Evolutionary conservation across 257 asterid genomes (phyloP), one percentile per base, ranked within the genome.

Genomic region (Penstemon barbatus): DNA sequence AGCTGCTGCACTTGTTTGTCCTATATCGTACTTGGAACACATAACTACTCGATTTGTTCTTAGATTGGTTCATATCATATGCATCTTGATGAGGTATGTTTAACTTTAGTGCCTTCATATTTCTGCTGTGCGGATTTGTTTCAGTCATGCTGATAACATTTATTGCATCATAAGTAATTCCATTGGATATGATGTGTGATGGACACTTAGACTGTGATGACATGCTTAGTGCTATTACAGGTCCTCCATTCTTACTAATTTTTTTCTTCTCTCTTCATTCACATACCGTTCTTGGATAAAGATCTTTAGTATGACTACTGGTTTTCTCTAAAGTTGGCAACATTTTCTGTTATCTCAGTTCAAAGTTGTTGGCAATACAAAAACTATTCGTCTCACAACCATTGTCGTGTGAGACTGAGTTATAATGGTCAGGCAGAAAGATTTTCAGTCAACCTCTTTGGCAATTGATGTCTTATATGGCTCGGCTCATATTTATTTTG

Each of bases 1-100:
- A 84, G 99, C 95, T 67, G 96, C 99, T 44, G 99, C 99, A 19
- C 93, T 91, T 79, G 92, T 94, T 72, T 91, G 87, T 68, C 99
- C 99, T 19, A 94, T 91, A 76, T 84, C 99, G 43, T 89, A 85
- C 72, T 78, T 94, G 84, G 95, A 84, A 59, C 97, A 94, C 69
- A 68, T 91, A 71, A 84, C 86, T 66, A 62, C 97, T 65, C 85
- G 67, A 25, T 82, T 94, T 36, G 90, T 79, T 74, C 95, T 81
- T 64, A 66, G 85, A 75, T 73, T 91, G 65, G 99, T 87, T 57
- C 74, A 87, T 65, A 79, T 89, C 33, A 25, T 25, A 25, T 25
- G 93, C 90, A 57, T 69, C 66, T 94, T 10, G 97, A 91, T 50
- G 90, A 91, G 96, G 99, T 94, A 55, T 65, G 85, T 71, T 52